Percentiles rank a stretch among this genome's conserved stretches.
Conservation (phyloP, 202 grass and related monocot genomes). For the Dendrocalamus latiflorus region DNA sequence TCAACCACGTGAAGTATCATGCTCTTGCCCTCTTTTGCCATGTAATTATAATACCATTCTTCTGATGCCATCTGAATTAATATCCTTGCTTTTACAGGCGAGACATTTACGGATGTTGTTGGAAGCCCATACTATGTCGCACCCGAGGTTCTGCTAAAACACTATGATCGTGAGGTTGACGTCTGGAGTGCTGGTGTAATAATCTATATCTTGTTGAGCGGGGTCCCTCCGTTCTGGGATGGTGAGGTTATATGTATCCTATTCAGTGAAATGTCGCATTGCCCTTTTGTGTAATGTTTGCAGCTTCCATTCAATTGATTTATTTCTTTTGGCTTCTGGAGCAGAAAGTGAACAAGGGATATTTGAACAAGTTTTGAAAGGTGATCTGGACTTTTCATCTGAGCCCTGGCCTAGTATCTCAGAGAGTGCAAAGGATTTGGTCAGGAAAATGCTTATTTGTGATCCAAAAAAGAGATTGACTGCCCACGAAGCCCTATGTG, state of each 20-base stretch:
- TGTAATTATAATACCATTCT: not conserved
- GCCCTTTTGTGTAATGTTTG: not conserved
- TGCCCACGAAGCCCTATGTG: too few species aligned
- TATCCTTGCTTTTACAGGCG: slow-evolving; percentile 46
- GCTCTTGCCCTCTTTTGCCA: not conserved
- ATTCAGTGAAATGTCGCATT: slow-evolving; percentile 1
- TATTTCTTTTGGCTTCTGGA: not conserved
- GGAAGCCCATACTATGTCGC: slow-evolving; percentile 97
- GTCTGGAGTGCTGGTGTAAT: slow-evolving; percentile 99
- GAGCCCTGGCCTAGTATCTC: slow-evolving; percentile 94
- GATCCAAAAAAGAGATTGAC: too few species aligned
- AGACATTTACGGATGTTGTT: slow-evolving; percentile 81
- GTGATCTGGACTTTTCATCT: slow-evolving; percentile 75
- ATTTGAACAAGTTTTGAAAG: slow-evolving; percentile 98
- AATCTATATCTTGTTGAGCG: slow-evolving; percentile 93
- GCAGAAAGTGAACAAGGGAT: slow-evolving; percentile 95
- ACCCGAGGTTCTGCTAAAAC: slow-evolving; percentile 87
- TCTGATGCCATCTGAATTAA: not conserved
- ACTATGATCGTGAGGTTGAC: slow-evolving; percentile 82
- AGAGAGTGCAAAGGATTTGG: slow-evolving; percentile 89
- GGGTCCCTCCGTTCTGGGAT: slow-evolving; percentile 98
- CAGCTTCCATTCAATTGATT: not conserved
- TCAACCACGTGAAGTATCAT: not conserved
- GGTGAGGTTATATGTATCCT: slow-evolving; percentile 63
- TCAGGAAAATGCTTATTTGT: too few species aligned